phyloP scores from a whole-genome alignment of 1,139 yeast species.

The Kodamaea suecica region DNA sequence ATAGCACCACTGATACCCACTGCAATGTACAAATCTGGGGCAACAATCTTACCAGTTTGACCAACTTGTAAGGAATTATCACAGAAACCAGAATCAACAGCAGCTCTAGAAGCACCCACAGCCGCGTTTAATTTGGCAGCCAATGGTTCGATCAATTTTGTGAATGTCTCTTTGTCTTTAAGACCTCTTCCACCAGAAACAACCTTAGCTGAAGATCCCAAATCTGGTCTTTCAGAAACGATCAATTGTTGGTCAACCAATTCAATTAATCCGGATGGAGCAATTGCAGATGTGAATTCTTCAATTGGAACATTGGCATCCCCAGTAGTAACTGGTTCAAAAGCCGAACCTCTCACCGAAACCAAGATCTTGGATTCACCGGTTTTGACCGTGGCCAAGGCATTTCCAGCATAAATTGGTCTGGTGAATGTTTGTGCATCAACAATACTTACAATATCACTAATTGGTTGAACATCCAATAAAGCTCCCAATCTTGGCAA shows the following conservation, averaged over 20 bases:
- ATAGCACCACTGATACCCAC: slow-evolving; percentile 96
- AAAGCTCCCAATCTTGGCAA: slow-evolving; percentile 86
- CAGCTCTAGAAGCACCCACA: slow-evolving; percentile 97
- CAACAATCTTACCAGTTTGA: slow-evolving; percentile 96
- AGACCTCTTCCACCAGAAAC: slow-evolving; percentile 95
- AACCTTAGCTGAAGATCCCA: slow-evolving; percentile 75
- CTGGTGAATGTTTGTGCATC: slow-evolving; percentile 74
- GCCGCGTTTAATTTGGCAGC: slow-evolving; percentile 88
- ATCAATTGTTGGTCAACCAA: slow-evolving; percentile 73
- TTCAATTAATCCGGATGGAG: slow-evolving; percentile 34
- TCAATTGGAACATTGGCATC: slow-evolving; percentile 46
- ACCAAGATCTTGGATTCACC: slow-evolving; percentile 63
- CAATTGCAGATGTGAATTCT: slow-evolving; percentile 34
- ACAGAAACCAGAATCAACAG: slow-evolving; percentile 93
- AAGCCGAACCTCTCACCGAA: slow-evolving; percentile 84
- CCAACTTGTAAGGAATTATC: slow-evolving; percentile 98
- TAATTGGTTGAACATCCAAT: slow-evolving; percentile 81
- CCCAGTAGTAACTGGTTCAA: slow-evolving; percentile 50
- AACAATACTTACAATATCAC: slow-evolving; percentile 72
- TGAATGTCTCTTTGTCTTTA: slow-evolving; percentile 86
- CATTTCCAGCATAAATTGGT: slow-evolving; percentile 97
- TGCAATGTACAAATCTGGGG: slow-evolving; percentile 91
- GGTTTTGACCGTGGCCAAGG: slow-evolving; percentile 76
- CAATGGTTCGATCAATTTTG: slow-evolving; percentile 70
- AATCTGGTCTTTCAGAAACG: slow-evolving; percentile 85